Percentiles rank a stretch among this genome's conserved stretches.
Conservation (phyloP, 2,329 filamentous ascomycete species). For the Colletotrichum spinosum region DNA sequence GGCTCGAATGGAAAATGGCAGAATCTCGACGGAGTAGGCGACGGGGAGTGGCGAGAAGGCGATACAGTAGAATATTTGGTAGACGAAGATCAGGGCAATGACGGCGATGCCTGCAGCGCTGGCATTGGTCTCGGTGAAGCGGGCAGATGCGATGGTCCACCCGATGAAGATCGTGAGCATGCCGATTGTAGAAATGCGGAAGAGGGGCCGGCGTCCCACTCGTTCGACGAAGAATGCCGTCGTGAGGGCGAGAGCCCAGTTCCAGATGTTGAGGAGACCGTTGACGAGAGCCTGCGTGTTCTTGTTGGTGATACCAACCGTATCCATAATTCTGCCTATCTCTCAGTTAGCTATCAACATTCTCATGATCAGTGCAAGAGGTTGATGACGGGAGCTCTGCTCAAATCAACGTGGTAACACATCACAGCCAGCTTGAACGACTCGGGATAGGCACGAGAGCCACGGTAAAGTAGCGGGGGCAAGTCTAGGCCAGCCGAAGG, state of each 20-base stretch:
- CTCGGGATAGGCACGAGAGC: too few relatives aligned
- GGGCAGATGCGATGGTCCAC: conserved; percentile 49
- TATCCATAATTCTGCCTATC: conserved; percentile 37
- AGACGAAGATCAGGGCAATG: conserved; percentile 50
- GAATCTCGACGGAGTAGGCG: conserved; percentile 64
- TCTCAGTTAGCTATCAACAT: too few relatives aligned
- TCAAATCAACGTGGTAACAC: too few relatives aligned
- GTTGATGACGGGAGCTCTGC: too few relatives aligned
- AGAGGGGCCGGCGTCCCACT: conserved; percentile 42
- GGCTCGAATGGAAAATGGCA: conserved; percentile 63
- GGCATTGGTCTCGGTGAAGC: conserved; percentile 44
- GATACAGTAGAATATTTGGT: conserved; percentile 62
- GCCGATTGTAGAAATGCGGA: conserved; percentile 41
- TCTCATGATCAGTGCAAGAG: too few relatives aligned
- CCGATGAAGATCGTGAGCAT: conserved; percentile 49
- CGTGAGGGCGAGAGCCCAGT: conserved; percentile 42
- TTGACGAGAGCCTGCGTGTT: conserved; percentile 44
- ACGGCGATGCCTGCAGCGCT: conserved; percentile 47
- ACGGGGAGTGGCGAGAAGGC: conserved; percentile 64
- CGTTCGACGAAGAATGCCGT: conserved; percentile 45
- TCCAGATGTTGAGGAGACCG: conserved; percentile 45
- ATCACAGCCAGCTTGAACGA: too few relatives aligned
- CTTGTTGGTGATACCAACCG: conserved; percentile 41
- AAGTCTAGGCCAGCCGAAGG: too few relatives aligned
- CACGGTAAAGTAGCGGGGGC: too few relatives aligned